Evolutionary conservation across 108 stramenopile genomes (phyloP).

Genomic region (Cyclostephanos invisitatus): DNA sequence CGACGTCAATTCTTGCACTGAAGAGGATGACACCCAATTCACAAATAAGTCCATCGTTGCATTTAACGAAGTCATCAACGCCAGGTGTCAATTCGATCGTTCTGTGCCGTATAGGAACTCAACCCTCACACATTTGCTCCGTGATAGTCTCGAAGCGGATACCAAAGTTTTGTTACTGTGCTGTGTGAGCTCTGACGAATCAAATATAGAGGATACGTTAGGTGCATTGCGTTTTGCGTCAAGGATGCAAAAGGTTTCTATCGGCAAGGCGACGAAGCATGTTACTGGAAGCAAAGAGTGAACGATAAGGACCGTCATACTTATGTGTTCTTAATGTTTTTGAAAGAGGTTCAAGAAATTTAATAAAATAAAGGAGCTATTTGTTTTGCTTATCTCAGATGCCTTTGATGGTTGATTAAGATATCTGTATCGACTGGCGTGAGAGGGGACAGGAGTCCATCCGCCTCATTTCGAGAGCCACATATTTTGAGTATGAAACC

Average conservation of each 20-base stretch:
- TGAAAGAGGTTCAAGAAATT: background rate
- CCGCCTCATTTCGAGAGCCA: no score
- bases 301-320: background rate
- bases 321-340: background rate
- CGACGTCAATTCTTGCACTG: conserved; percentile 9
- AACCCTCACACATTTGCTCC: conserved; percentile 80
- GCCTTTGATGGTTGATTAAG: no score
- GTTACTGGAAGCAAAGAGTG: conserved; percentile 46
- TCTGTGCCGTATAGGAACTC: conserved; percentile 85
- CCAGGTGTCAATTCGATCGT: conserved; percentile 71
- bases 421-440: no score
- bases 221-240: conserved; percentile 71
- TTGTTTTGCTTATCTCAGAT: background rate
- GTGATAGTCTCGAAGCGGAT: conserved; percentile 81
- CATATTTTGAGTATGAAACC: no score
- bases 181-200: conserved; percentile 69
- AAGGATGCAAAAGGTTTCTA: conserved; percentile 56
- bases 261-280: conserved; percentile 87
- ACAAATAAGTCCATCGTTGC: conserved; percentile 72
- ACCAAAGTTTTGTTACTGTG: conserved; percentile 77
- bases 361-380: background rate
- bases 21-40: conserved; percentile 57
- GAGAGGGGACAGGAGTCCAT: no score
- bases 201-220: conserved; percentile 64
- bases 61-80: conserved; percentile 68